Conservation (phyloP, 768 basidiomycete species). For the Dacryopinax spathularia region DNA sequence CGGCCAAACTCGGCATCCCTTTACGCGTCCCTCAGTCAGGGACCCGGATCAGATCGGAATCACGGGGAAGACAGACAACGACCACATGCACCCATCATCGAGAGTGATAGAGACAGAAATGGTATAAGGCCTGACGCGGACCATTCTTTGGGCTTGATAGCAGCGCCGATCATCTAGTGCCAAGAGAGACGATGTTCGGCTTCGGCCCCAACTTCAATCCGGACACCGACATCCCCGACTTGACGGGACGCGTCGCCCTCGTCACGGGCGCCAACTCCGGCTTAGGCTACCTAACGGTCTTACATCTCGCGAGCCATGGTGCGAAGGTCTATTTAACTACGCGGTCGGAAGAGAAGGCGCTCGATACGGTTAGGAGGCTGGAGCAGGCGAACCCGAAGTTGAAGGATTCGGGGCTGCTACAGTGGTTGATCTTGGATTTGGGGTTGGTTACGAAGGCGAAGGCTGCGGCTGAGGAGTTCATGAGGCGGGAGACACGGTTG, state of each 20-base stretch:
- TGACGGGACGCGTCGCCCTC: slow-evolving; percentile 38
- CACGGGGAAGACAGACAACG: no score
- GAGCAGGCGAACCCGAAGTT: neutral
- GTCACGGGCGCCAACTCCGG: slow-evolving; percentile 50
- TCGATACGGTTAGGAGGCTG: neutral
- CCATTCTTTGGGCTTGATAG: no score
- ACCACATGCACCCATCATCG: no score
- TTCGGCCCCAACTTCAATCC: slow-evolving; percentile 22
- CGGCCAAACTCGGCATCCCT: no score
- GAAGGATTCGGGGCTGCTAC: neutral
- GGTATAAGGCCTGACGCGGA: no score
- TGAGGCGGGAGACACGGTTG: slow-evolving; percentile 36
- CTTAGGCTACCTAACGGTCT: slow-evolving; percentile 38
- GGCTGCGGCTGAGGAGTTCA: slow-evolving; percentile 35
- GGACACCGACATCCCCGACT: slow-evolving; percentile 30
- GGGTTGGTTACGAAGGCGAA: slow-evolving; percentile 35
- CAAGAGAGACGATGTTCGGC: no score
- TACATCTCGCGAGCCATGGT: slow-evolving; percentile 37
- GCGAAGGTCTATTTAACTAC: slow-evolving; percentile 27
- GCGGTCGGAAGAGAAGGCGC: neutral
- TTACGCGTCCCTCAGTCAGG: no score
- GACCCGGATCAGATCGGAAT: no score
- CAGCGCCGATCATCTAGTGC: no score
- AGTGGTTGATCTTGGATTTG: slow-evolving; percentile 41
- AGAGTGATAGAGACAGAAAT: no score